phyloP scores from a whole-genome alignment of 2,329 filamentous ascomycete species.

The Pseudogymnoascus sp. region DNA sequence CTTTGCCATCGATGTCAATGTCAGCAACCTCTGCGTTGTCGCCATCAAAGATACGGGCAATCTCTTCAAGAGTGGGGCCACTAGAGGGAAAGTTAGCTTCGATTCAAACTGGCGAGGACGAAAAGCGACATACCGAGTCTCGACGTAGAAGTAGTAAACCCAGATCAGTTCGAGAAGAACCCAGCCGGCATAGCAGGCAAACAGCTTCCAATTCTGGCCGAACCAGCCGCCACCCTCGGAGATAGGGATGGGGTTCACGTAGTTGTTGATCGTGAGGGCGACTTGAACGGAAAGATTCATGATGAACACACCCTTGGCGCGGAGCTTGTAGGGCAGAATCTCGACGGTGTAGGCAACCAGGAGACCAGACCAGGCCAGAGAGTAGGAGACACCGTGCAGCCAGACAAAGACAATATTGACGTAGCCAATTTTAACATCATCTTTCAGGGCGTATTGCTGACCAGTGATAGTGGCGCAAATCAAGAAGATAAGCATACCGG shows the following conservation, averaged over 20 bases:
- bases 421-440: conserved; percentile 25
- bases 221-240: neutral
- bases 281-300: conserved; percentile 15
- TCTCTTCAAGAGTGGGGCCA: conserved; percentile 13
- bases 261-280: conserved; percentile 25
- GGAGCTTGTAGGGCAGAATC: conserved; percentile 13
- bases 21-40: neutral
- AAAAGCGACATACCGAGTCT: conserved; percentile 44
- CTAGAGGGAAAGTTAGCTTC: neutral
- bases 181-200: conserved; percentile 34
- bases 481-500: conserved; percentile 36
- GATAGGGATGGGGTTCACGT: conserved; percentile 32
- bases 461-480: conserved; percentile 41
- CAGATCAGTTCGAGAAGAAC: conserved; percentile 54
- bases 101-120: neutral
- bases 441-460: conserved; percentile 34
- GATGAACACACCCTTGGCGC: conserved; percentile 1
- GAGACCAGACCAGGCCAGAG: conserved; percentile 49
- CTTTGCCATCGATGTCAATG: conserved; percentile 1
- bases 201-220: neutral
- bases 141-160: conserved; percentile 61
- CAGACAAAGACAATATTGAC: conserved; percentile 40
- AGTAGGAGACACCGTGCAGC: conserved; percentile 43
- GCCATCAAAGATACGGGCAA: conserved; percentile 12
- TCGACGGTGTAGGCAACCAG: conserved; percentile 36